Evolutionary conservation across 2,329 filamentous ascomycete species (phyloP).

Genomic region (Aureobasidium sp.): DNA sequence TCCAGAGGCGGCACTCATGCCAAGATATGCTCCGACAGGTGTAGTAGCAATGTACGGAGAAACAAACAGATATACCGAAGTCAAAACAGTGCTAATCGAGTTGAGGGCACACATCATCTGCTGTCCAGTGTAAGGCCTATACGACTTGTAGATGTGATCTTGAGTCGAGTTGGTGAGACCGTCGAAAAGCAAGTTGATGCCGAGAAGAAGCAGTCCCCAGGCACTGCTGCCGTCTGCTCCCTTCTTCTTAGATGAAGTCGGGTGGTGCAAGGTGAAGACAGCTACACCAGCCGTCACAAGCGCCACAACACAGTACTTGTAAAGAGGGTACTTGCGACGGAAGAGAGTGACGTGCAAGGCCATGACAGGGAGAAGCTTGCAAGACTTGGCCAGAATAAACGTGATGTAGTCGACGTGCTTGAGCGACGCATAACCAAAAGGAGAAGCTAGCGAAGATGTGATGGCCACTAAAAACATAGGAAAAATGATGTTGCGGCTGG

Average conservation of each 20-base stretch:
- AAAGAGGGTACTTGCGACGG: conserved; percentile 78
- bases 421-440: conserved; percentile 88
- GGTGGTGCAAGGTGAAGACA: conserved; percentile 83
- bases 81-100: conserved; percentile 73
- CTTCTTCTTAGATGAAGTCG: conserved; percentile 48
- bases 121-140: conserved; percentile 75
- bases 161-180: conserved; percentile 94
- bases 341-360: conserved; percentile 90
- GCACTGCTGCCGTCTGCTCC: conserved; percentile 49
- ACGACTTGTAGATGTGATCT: conserved; percentile 78
- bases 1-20: conserved; percentile 38
- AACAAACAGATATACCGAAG: conserved; percentile 65
- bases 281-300: conserved; percentile 89
- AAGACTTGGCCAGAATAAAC: conserved; percentile 93
- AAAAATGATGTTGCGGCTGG: conserved; percentile 62
- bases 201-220: conserved; percentile 77
- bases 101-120: conserved; percentile 99
- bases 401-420: conserved; percentile 97
- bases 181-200: conserved; percentile 88
- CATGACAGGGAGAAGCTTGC: conserved; percentile 99
- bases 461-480: conserved; percentile 80
- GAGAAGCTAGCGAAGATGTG: conserved; percentile 82
- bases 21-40: conserved; percentile 34
- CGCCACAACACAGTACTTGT: conserved; percentile 92
- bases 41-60: conserved; percentile 72